phyloP scores from a whole-genome alignment of 805 yeast species.

The Teunomyces lycoperdinae region DNA sequence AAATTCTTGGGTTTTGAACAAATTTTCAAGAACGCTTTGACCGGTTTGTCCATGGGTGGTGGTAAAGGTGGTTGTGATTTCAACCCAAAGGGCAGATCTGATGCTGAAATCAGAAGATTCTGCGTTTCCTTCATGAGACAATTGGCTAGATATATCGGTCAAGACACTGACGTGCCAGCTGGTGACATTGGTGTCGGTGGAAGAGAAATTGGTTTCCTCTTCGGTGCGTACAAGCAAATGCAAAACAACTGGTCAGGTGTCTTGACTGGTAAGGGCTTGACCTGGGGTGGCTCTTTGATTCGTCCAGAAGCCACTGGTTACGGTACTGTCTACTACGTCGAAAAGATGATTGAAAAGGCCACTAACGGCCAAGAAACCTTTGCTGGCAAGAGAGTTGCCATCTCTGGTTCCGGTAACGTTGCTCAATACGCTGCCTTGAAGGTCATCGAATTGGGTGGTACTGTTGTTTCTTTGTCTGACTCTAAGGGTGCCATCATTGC shows the following conservation, averaged over 20 bases:
- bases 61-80: slow-evolving; percentile 99
- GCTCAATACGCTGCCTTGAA: slow-evolving; percentile 98
- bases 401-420: slow-evolving; percentile 98
- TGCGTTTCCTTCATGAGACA: slow-evolving; percentile 95
- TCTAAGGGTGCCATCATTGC: slow-evolving; percentile 87
- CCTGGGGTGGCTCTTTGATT: slow-evolving; percentile 99
- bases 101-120: slow-evolving; percentile 93
- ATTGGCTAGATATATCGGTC: slow-evolving; percentile 93
- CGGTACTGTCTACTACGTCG: slow-evolving; percentile 95
- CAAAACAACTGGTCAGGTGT: slow-evolving; percentile 96
- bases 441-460: slow-evolving; percentile 95
- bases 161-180: slow-evolving; percentile 97
- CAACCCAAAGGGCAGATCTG: slow-evolving; percentile 93
- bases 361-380: slow-evolving; percentile 85
- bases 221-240: slow-evolving; percentile 93
- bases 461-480: slow-evolving; percentile 90
- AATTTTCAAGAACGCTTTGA: slow-evolving; percentile 95
- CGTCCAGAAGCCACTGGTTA: slow-evolving; percentile 99
- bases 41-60: slow-evolving; percentile 98
- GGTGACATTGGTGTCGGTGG: slow-evolving; percentile 99
- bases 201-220: slow-evolving; percentile 89
- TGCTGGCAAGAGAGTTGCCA: slow-evolving; percentile 90
- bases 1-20: slow-evolving; percentile 98
- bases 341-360: slow-evolving; percentile 95
- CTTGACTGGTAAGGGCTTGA: slow-evolving; percentile 94